These are phyloP conservation scores for Plasmodium adleri DNA, from an alignment of 169 alveolate species.

Conservation along the genomic window DNA sequence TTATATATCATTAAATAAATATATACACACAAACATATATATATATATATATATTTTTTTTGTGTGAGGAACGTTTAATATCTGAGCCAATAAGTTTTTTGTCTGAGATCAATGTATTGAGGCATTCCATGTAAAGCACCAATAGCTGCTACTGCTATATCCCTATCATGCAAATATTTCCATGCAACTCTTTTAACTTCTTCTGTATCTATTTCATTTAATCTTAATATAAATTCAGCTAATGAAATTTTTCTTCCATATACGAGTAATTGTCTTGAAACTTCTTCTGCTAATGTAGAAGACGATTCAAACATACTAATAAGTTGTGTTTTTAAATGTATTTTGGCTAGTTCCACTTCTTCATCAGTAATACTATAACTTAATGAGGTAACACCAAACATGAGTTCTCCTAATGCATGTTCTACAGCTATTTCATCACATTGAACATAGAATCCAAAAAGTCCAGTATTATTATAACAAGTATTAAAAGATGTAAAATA, in stretches of 20 bases:
- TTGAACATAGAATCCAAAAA: conserved; percentile 91
- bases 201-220: conserved; percentile 88
- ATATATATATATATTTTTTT: too few species aligned
- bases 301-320: conserved; percentile 87
- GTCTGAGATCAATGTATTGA: conserved; percentile 82
- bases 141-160: conserved; percentile 87
- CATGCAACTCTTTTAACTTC: conserved; percentile 90
- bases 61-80: conserved; percentile 39
- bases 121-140: conserved; percentile 89
- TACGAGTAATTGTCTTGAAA: conserved; percentile 88
- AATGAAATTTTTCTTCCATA: conserved; percentile 88
- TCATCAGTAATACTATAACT: conserved; percentile 88
- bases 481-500: conserved; percentile 90
- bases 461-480: conserved; percentile 95
- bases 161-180: conserved; percentile 89
- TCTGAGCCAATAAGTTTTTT: conserved; percentile 87
- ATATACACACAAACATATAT: too few species aligned
- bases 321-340: conserved; percentile 85
- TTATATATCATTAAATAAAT: too few species aligned
- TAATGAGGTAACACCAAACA: conserved; percentile 89
- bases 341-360: conserved; percentile 88
- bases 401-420: conserved; percentile 88
- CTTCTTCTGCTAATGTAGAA: conserved; percentile 89
- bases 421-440: conserved; percentile 90
- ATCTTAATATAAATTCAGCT: conserved; percentile 87